Conservation (phyloP, 768 basidiomycete species). For the Lactifluus subvellereus region DNA sequence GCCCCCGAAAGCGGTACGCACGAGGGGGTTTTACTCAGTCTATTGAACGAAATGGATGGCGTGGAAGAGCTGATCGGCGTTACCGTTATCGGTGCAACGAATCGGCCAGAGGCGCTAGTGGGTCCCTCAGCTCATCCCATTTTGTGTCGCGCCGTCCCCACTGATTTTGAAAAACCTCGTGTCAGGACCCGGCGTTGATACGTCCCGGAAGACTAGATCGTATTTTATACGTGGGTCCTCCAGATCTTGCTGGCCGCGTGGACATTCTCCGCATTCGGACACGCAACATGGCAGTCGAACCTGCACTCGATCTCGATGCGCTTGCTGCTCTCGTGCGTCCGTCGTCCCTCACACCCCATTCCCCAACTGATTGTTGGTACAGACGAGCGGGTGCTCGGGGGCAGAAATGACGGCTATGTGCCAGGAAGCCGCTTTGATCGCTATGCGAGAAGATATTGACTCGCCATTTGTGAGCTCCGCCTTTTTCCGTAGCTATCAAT, state of each 20-base stretch:
- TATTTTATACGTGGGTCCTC: conserved; percentile 90
- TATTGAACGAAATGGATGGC: conserved; percentile 98
- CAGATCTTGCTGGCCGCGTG: conserved; percentile 68
- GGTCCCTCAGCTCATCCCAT: conserved; percentile 32
- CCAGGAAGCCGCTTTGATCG: conserved; percentile 90
- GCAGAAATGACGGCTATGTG: conserved; percentile 90
- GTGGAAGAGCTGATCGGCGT: conserved; percentile 92
- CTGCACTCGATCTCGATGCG: conserved; percentile 54
- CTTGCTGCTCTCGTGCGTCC: conserved; percentile 64
- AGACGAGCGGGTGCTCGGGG: conserved; percentile 96
- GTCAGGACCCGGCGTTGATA: conserved; percentile 89
- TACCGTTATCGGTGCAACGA: conserved; percentile 94
- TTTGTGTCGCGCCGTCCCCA: neutral
- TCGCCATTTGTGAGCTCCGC: conserved; percentile 57
- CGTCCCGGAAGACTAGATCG: conserved; percentile 93
- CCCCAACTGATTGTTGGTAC: conserved; percentile 4
- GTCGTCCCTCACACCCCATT: neutral
- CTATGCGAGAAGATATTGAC: conserved; percentile 85
- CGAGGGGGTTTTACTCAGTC: conserved; percentile 86
- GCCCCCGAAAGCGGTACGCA: conserved; percentile 48
- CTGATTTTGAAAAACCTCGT: neutral
- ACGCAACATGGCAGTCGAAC: conserved; percentile 73
- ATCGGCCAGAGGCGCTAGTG: conserved; percentile 72
- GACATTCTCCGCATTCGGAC: conserved; percentile 83
- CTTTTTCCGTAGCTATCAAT: neutral